Evolutionary conservation across 257 asterid species (phyloP).

Genomic region (Solanum peruvianum): DNA sequence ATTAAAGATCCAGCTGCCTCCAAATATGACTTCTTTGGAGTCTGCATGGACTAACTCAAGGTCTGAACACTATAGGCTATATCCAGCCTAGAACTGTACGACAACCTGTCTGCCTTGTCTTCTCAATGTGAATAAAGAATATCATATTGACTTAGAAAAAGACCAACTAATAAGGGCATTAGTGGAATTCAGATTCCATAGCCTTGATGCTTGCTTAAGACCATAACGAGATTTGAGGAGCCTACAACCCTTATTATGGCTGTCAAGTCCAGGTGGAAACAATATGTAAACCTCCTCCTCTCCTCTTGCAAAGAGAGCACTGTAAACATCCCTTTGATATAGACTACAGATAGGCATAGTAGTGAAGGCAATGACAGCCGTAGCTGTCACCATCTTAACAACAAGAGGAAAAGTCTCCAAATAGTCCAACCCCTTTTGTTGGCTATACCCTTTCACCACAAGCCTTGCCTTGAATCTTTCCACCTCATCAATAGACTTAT

Average conservation of each 20-base stretch:
- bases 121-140: too few species aligned
- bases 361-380: neutral
- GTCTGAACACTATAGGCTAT: neutral
- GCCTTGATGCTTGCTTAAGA: too few species aligned
- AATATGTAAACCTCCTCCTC: too few species aligned
- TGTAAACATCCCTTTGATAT: neutral
- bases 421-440: neutral
- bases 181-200: too few species aligned
- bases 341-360: neutral
- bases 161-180: too few species aligned
- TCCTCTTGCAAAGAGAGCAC: neutral
- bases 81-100: neutral
- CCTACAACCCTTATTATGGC: too few species aligned
- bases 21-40: neutral
- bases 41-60: neutral
- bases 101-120: too few species aligned
- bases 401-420: neutral
- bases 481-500: neutral
- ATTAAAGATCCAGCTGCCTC: neutral
- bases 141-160: too few species aligned
- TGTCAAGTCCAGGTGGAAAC: too few species aligned
- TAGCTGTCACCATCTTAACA: neutral
- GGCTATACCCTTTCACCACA: neutral
- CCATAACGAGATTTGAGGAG: too few species aligned
- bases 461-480: neutral